A percentile compares a stretch with the other conserved stretches of the same genome.
These are phyloP conservation scores for Erigeron canadensis DNA, from an alignment of 129 eudicot genomes.

Conservation along the genomic window DNA sequence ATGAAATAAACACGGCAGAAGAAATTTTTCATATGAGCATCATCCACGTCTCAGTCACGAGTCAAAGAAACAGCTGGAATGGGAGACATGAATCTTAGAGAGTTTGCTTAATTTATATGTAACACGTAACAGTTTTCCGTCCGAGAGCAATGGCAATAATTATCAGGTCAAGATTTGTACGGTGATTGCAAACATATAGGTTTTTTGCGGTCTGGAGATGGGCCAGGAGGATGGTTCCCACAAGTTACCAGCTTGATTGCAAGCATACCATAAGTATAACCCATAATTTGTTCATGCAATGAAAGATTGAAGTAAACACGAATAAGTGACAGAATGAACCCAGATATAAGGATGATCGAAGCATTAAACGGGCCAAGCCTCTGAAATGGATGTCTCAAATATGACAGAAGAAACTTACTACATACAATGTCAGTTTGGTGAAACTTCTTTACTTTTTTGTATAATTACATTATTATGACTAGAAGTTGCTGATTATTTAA, in stretches of 20 bases:
- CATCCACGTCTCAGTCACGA: constrained; percentile 82
- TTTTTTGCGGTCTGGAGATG: constrained; percentile 66
- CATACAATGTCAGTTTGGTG: no score
- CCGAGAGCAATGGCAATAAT: constrained; percentile 77
- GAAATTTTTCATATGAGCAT: constrained; percentile 61
- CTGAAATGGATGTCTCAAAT: constrained; percentile 87
- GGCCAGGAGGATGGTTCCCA: constrained; percentile 75
- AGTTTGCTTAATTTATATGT: constrained; percentile 88
- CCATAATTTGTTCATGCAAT: constrained; percentile 72
- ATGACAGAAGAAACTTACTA: no score
- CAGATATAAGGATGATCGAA: constrained; percentile 59
- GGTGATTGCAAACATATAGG: constrained; percentile 85
- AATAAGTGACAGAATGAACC: constrained; percentile 63
- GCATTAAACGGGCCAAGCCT: constrained; percentile 74
- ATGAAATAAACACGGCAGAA: no score
- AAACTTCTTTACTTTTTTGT: no score
- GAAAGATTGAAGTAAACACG: constrained; percentile 91
- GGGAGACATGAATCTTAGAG: constrained; percentile 76
- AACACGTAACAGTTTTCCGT: constrained; percentile 64
- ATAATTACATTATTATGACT: no score
- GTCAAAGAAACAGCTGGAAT: constrained; percentile 90
- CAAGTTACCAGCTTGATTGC: constrained; percentile 82
- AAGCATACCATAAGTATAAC: constrained; percentile 64
- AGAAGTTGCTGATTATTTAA: no score
- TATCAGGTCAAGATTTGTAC: constrained; percentile 84